Conservation (phyloP, 441 rosid genomes). For the Populus hybrid region DNA sequence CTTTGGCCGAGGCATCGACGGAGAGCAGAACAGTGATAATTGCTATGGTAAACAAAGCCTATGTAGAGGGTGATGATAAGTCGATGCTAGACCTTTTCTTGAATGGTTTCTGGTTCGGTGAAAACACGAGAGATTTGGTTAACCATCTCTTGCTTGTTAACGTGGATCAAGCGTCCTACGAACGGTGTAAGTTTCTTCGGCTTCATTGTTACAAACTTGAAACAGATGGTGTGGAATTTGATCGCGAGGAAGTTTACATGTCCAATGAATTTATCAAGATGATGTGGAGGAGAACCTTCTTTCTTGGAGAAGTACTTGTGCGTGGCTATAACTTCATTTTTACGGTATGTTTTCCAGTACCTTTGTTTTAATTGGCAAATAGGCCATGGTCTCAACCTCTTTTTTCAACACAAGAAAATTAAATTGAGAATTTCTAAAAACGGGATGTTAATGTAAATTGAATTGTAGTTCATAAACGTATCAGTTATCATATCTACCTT, state of each 20-base stretch:
- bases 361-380: too few species aligned
- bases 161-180: constrained; percentile 38
- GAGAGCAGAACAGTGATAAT: constrained; percentile 41
- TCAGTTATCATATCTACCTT: too few species aligned
- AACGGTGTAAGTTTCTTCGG: constrained; percentile 39
- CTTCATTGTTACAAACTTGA: constrained; percentile 45
- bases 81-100: constrained; percentile 45
- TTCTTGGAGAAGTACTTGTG: constrained; percentile 38
- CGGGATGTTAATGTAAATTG: too few species aligned
- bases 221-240: constrained; percentile 30
- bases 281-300: constrained; percentile 51
- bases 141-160: constrained; percentile 34
- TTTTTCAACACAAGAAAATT: too few species aligned
- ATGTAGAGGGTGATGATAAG: constrained; percentile 36
- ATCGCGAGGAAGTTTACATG: constrained; percentile 38
- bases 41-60: constrained; percentile 43
- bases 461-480: too few species aligned
- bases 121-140: constrained; percentile 29
- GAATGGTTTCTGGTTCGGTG: constrained; percentile 47
- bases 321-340: constrained; percentile 46
- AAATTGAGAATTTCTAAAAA: too few species aligned
- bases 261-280: constrained; percentile 39
- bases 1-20: constrained; percentile 24
- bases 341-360: constrained; percentile 27
- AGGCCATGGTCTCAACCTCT: background rate